Conservation (phyloP, 352 stramenopile genomes). For the Elongisporangium anandrum region DNA sequence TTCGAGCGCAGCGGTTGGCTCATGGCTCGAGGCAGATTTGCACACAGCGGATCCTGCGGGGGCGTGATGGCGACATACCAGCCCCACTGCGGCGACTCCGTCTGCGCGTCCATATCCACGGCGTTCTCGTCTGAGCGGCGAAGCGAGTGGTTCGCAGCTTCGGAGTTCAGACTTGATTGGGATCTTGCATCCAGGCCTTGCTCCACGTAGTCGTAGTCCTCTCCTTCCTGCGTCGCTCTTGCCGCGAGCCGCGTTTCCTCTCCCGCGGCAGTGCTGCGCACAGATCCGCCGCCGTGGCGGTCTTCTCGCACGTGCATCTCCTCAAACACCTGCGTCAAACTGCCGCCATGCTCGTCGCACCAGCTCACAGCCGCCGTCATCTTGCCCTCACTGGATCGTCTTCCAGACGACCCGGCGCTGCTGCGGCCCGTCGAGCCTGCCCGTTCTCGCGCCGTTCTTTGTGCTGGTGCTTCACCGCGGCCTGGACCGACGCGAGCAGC, state of each 20-base stretch:
- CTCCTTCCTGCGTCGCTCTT: slow-evolving; percentile 10
- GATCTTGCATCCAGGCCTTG: slow-evolving; percentile 1
- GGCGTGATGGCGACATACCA: slow-evolving; percentile 87
- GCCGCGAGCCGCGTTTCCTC: slow-evolving; percentile 5
- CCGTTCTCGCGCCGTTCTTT: not conserved
- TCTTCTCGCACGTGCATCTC: slow-evolving; percentile 15
- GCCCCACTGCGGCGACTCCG: slow-evolving; percentile 79
- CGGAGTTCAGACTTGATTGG: not conserved
- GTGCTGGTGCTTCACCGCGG: not conserved
- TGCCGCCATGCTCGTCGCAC: slow-evolving; percentile 79
- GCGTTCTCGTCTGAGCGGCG: slow-evolving; percentile 14
- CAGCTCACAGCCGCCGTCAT: slow-evolving; percentile 68
- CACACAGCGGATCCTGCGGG: slow-evolving; percentile 54
- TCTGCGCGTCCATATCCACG: slow-evolving; percentile 21
- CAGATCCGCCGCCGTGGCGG: not conserved
- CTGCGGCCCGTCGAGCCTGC: slow-evolving; percentile 10
- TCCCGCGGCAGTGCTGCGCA: not conserved
- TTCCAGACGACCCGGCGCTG: slow-evolving; percentile 13
- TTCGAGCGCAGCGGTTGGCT: not conserved
- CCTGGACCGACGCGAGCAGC: not conserved
- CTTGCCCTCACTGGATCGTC: slow-evolving; percentile 24
- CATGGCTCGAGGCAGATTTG: slow-evolving; percentile 13
- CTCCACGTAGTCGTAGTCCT: slow-evolving; percentile 25
- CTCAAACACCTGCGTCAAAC: slow-evolving; percentile 75
- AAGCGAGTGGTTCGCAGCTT: not conserved